phyloP scores from a whole-genome alignment of 352 stramenopile species.

The Globisporangium carolinianum region DNA sequence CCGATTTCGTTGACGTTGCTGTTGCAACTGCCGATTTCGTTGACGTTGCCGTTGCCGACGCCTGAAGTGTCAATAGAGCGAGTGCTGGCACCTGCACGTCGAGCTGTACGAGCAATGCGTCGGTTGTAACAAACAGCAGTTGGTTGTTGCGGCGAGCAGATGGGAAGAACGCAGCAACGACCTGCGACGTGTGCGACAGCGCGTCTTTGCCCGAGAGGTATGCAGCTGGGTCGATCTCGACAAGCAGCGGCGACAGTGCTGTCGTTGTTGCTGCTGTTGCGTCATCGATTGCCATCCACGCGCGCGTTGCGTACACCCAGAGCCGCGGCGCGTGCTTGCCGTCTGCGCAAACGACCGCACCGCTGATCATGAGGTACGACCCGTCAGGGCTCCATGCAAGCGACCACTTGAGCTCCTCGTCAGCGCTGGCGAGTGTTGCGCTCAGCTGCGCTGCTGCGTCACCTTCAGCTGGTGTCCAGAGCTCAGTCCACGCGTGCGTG shows the following conservation, averaged over 20 bases:
- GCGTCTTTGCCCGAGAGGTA: conserved; percentile 30
- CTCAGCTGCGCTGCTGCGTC: neutral
- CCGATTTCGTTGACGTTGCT: too few species aligned
- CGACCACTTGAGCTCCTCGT: conserved; percentile 13
- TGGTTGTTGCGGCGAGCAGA: conserved; percentile 20
- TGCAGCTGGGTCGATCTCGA: conserved; percentile 24
- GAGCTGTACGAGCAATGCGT: conserved; percentile 37
- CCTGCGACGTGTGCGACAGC: conserved; percentile 4
- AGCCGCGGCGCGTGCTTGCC: conserved; percentile 15
- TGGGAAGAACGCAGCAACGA: conserved; percentile 37
- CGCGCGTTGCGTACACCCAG: conserved; percentile 35
- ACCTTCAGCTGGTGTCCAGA: neutral
- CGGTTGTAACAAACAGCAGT: conserved; percentile 33
- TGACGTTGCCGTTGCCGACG: neutral
- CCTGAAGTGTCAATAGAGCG: conserved; percentile 16
- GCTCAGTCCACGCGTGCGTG: neutral
- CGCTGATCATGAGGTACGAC: conserved; percentile 39
- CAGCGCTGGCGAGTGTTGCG: neutral
- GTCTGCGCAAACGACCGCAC: conserved; percentile 14
- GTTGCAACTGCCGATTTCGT: too few species aligned
- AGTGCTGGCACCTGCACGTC: conserved; percentile 12
- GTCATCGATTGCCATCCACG: conserved; percentile 27
- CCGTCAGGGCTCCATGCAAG: conserved; percentile 51
- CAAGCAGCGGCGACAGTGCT: conserved; percentile 12
- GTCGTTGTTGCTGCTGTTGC: neutral